Conservation (phyloP, 2,329 filamentous ascomycete genomes). For the Colletotrichum viniferum region DNA sequence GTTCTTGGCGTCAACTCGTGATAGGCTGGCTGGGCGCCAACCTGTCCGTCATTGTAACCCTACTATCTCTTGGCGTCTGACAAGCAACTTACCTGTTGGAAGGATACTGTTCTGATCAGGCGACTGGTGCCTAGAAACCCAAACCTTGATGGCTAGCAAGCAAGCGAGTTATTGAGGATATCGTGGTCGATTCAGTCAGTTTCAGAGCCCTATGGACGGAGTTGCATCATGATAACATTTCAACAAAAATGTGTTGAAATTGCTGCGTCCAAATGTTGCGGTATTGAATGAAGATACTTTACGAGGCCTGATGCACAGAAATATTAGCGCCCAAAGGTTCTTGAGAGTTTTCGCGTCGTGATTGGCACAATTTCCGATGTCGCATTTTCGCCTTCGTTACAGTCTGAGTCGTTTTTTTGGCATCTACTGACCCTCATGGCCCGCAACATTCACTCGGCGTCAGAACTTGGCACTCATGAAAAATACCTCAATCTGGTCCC, state of each 20-base stretch:
- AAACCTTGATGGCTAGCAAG: neutral
- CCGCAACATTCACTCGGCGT: neutral
- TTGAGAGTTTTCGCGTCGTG: neutral
- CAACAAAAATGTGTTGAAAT: neutral
- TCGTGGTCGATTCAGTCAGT: neutral
- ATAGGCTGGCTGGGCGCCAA: neutral
- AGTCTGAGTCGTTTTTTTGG: neutral
- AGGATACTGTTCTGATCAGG: neutral
- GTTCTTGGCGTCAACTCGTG: neutral
- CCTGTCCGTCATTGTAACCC: neutral
- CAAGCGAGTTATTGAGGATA: neutral
- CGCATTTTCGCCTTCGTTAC: neutral
- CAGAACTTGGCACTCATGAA: neutral
- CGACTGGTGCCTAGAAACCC: neutral
- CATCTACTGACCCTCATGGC: neutral
- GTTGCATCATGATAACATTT: neutral
- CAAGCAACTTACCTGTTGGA: neutral
- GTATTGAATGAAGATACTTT: neutral
- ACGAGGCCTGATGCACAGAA: neutral
- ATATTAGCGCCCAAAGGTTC: neutral
- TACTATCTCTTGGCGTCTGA: constrained; percentile 5
- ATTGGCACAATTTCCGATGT: neutral
- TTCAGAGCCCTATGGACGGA: neutral
- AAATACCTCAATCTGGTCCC: neutral
- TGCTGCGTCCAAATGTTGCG: neutral